Conservation (phyloP, 2,329 filamentous ascomycete genomes). For the Pseudofabraea citricarpa region DNA sequence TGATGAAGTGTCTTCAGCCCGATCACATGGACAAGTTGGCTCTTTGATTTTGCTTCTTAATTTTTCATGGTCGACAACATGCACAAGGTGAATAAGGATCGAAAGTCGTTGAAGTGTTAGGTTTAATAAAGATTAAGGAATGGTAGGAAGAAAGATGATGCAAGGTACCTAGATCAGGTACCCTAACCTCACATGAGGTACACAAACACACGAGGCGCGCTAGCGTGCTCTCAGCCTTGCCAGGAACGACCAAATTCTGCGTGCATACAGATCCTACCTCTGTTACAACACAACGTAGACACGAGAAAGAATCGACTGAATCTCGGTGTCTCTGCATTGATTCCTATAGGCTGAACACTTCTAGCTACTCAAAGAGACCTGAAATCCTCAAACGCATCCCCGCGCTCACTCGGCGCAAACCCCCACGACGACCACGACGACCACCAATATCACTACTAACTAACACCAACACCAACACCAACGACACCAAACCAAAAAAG, state of each 20-base stretch:
- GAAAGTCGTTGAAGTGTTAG: no score
- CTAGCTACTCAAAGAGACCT: neutral
- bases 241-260: conserved; percentile 4
- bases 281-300: no score
- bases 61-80: neutral
- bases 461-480: no score
- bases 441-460: no score
- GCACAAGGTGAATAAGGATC: no score
- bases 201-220: neutral
- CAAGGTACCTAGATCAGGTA: conserved; percentile 1
- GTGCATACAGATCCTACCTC: no score
- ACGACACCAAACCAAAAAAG: no score
- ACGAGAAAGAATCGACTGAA: no score
- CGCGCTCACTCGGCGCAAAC: conserved; percentile 10
- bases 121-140: no score
- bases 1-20: neutral
- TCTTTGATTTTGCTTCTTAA: neutral
- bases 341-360: no score
- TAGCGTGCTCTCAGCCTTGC: conserved; percentile 15
- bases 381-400: neutral
- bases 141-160: neutral
- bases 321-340: no score
- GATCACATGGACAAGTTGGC: neutral
- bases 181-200: neutral
- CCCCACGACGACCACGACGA: no score